Base-by-base conservation (phyloP, 805 yeast genomes). In the Ogataea sp. region DNA sequence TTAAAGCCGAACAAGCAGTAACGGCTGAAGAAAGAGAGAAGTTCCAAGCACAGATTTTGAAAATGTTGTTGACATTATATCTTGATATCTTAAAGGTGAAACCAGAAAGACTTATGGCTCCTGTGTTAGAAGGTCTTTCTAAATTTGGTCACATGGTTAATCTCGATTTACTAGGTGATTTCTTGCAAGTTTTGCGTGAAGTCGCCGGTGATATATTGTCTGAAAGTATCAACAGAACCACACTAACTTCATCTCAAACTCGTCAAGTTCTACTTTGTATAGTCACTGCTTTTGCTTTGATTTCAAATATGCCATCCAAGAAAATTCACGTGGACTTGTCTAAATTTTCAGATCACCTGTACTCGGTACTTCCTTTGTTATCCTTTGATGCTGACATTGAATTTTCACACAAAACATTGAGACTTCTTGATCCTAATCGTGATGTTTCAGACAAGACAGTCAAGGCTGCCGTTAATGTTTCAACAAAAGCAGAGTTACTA, bases 71-170 rank as follows among this genome's bases (percentile, higher is more conserved):
- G 43, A 70, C 81, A 1, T 61, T 86, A 17, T 93, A 93, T 56
- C 64, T 93, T 48, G 88, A 84, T 47, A 75, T 90, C 24, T 67
- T 93, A 45, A 82, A 74, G 56, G 71, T 71, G 15, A 70, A 76
- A 34, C 73, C 79, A 16, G 73, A 77, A 29, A 71, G 74, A 16
- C 65, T 93, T 39, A 78, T 87, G 68, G 96, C 94, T 7, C 71
- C 90, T 0, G 94, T 90, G 0, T 67, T 93, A 39, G 97, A 93
- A 63, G 97, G 97, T 3, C 64, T 93, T 41, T 84, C 97, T 1
- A 77, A 78, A 53, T 88, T 81, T 55, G 96, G 97, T 2, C 93
- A 83, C 52, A 80, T 89, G 79, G 88, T 94, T 20, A 93, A 93
- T 55, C 78, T 90, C 41, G 97, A 93, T 48, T 67, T 93, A 34